Base-by-base conservation (phyloP, 768 basidiomycete genomes). In the Podaxis pistillaris region DNA sequence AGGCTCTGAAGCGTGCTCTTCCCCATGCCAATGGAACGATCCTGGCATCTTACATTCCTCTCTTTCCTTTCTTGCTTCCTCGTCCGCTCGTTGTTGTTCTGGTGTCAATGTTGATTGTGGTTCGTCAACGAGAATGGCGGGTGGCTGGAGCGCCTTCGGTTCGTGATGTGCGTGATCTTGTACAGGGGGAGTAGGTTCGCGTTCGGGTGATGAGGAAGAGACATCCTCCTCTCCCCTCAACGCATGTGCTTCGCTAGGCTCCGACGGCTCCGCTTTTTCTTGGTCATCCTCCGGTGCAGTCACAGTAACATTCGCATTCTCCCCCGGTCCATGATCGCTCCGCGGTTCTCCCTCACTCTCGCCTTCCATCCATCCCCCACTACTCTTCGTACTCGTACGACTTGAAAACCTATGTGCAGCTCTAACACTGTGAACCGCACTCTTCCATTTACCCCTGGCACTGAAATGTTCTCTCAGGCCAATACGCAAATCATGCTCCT, bases 401-500 rank as follows among this genome's bases (percentile, higher is more conserved):
- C 60, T 76, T 56, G 75, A 74, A 19, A 83, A 71, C 26, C 82
- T 74, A 33, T 73, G 68, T 13, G 82, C 40, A 0, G 78, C 81
- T 15, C 80, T 75, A 24, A 81, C 81, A 33, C 79, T 77, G 1
- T 76, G 69, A 67, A 95, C 92, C 13, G 90, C 91, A 1, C 79
- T 76, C 55, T 84, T 82, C 94, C 93, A 95, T 41, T 81, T 81
- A 1, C 86, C 87, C 47, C 81, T 81, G 0, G 93, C 82, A 69
- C 93, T 81, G 74, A 96, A 96, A 78, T 94, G 86, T 36, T 93
- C 88, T 36, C 90, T 89, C 54, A 97, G 78, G 11, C 90, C 91
- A 11, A 70, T 71, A 15, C 76, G 79, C 46, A 97, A 81, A 68
- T 98, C 94, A 71, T 90, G 83, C 56, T 94, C 90, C 0, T 86